phyloP scores from a whole-genome alignment of 495 filamentous ascomycete genomes.

The Aspergillus baeticus region DNA sequence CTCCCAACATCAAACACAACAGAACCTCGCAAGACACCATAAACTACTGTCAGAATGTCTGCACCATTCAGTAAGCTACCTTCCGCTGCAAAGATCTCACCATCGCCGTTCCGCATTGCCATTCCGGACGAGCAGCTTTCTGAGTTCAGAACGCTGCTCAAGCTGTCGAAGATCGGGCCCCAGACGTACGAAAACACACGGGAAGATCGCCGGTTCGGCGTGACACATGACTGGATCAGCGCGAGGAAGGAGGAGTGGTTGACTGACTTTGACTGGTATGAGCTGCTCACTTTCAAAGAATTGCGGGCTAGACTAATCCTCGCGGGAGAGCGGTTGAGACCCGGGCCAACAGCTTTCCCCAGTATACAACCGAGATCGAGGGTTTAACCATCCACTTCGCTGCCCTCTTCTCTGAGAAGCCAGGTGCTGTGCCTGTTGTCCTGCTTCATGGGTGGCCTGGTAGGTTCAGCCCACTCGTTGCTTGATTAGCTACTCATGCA shows the following conservation, averaged over 20 bases:
- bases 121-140: conserved; percentile 46
- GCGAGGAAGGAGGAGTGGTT: conserved; percentile 52
- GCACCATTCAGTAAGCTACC: conserved; percentile 30
- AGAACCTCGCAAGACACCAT: no score
- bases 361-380: conserved; percentile 54
- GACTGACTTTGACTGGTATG: conserved; percentile 44
- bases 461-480: conserved; percentile 1
- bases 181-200: conserved; percentile 49
- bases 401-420: conserved; percentile 57
- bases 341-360: conserved; percentile 61
- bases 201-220: conserved; percentile 49
- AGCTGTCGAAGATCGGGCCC: conserved; percentile 51
- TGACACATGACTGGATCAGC: conserved; percentile 55
- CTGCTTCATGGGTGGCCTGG: conserved; percentile 65
- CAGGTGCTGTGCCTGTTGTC: conserved; percentile 58
- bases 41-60: conserved; percentile 3
- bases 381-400: conserved; percentile 59
- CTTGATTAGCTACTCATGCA: background rate
- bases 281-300: no score
- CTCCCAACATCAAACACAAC: no score
- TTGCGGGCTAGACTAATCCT: background rate
- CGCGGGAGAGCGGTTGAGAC: conserved; percentile 50
- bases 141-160: conserved; percentile 50
- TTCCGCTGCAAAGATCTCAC: conserved; percentile 20
- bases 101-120: conserved; percentile 38